A percentile compares a stretch with the other conserved stretches of the same genome.
phyloP scores from a whole-genome alignment of 139 green algal species.

The Chlorella vulgaris region DNA sequence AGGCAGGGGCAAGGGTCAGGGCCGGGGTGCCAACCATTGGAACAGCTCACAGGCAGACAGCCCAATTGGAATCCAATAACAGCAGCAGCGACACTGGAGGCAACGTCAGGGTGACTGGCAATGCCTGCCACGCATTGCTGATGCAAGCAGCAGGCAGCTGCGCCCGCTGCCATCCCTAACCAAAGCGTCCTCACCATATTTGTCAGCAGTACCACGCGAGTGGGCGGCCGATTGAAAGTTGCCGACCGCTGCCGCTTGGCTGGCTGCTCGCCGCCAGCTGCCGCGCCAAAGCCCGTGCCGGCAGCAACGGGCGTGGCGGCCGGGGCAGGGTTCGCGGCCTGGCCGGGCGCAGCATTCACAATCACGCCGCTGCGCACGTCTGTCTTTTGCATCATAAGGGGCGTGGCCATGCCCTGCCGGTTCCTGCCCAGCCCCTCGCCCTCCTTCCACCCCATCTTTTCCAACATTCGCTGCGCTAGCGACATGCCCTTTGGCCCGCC shows the following conservation, averaged over 20 bases:
- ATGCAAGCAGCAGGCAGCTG: too few species aligned
- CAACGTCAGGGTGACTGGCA: too few species aligned
- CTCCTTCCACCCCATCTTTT: conserved; percentile 97
- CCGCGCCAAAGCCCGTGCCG: neutral
- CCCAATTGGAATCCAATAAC: too few species aligned
- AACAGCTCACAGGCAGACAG: neutral
- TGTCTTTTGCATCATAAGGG: conserved; percentile 77
- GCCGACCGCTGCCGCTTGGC: conserved; percentile 26
- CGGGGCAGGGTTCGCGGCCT: neutral
- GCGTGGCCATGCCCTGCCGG: conserved; percentile 86
- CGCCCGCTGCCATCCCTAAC: too few species aligned
- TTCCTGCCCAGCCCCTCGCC: conserved; percentile 80
- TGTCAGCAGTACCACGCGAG: conserved; percentile 64
- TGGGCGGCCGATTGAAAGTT: conserved; percentile 24
- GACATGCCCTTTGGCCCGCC: conserved; percentile 44
- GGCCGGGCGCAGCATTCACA: conserved; percentile 58
- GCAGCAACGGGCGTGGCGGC: too few species aligned
- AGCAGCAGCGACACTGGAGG: too few species aligned
- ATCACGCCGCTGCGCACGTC: conserved; percentile 75
- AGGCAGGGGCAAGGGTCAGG: neutral
- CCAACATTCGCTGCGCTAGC: conserved; percentile 68
- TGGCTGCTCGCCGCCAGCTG: conserved; percentile 1
- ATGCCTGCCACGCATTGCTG: too few species aligned
- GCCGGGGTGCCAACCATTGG: neutral
- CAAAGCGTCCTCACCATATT: conserved; percentile 81